Evolutionary conservation across 2,329 filamentous ascomycete species (phyloP), one percentile per base, ranked within the genome.

Genomic region (Diaporthe citriasiana): DNA sequence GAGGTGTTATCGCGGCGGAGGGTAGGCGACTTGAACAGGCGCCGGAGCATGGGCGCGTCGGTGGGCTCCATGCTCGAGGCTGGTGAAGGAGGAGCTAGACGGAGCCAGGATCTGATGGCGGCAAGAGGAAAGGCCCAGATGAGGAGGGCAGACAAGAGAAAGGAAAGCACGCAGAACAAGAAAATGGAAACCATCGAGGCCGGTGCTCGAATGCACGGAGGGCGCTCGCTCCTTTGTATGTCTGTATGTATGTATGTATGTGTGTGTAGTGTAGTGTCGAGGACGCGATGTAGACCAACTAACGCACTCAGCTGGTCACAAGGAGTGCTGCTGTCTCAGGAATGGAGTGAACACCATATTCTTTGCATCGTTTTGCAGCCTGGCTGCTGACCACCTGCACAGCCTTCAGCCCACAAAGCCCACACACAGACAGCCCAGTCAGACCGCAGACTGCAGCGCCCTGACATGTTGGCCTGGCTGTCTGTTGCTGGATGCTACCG

Each of bases 301-400:
- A 22, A 45, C 17, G 19, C 40, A n/a, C 4, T 19, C 10, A 50
- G 63, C 63, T 40, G 63, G 63, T 68, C 63, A 68, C 63, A 50
- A 68, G 63, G 45, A 68, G 45, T 9, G 63, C 63, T 40, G 63
- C 8, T 15, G 63, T 66, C 63, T 27, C 45, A 6, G 63, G 30
- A 30, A 60, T 59, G 72, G 65, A 73, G 72, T 70, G 72, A 56
- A 66, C 72, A 74, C 68, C 68, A 71, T 45, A 66, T 42, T 66
- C 47, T 68, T 40, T 63, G 10, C 47, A 25, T 25, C 47, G 10
- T 25, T 25, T 13, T 40, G 63, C 63, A 68, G 63, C 47, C 63
- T 53, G 63, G 47, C 63, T 40, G 63, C 63, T 68, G 63, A 68
- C 63, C 63, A 68, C 63, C 57, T 63, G 57, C 57, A 47, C 33